Conservation (phyloP, 2,329 filamentous ascomycete genomes). For the Fulvia fulva region DNA sequence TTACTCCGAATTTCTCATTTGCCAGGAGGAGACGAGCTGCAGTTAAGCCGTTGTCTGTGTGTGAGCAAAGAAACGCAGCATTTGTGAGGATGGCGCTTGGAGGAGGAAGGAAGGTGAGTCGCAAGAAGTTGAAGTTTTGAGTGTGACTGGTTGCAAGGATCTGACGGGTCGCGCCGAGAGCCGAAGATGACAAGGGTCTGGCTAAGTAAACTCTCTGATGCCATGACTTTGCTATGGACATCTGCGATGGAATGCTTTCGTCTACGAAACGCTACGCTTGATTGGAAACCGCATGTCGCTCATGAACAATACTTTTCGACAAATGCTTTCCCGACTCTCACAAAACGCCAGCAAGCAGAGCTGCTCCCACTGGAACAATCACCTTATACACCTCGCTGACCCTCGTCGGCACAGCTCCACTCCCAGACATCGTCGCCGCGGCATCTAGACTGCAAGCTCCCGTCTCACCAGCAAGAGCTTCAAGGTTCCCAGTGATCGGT, state of each 20-base stretch:
- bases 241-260: too few relatives aligned
- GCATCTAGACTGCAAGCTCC: background rate
- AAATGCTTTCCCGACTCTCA: background rate
- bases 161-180: background rate
- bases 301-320: too few relatives aligned
- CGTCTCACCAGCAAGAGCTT: background rate
- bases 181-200: background rate
- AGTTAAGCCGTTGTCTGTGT: slow-evolving; percentile 48
- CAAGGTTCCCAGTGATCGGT: background rate
- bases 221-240: too few relatives aligned
- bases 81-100: slow-evolving; percentile 80
- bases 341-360: background rate
- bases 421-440: background rate
- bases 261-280: too few relatives aligned
- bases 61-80: slow-evolving; percentile 96
- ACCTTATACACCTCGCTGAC: background rate
- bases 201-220: too few relatives aligned
- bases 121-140: slow-evolving; percentile 3
- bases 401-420: background rate
- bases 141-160: background rate
- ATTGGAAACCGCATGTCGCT: too few relatives aligned
- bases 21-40: slow-evolving; percentile 44
- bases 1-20: slow-evolving; percentile 99
- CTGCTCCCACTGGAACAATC: background rate
- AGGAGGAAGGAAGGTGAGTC: slow-evolving; percentile 22